Evolutionary conservation across 768 basidiomycete genomes (phyloP).

Genomic region (Tulasnella sp.): DNA sequence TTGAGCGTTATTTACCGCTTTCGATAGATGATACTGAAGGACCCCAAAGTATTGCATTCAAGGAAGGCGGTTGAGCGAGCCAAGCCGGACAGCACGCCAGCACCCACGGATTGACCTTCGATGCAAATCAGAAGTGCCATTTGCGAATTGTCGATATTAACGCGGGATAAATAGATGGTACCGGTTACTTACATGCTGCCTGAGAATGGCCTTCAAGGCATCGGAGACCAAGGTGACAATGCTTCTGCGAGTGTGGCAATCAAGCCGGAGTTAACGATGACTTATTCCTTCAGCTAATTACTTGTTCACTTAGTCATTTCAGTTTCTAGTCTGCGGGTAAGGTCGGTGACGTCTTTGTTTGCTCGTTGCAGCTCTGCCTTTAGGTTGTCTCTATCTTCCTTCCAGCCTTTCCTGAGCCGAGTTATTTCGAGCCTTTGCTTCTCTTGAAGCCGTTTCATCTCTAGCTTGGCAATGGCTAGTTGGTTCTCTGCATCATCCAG

Average conservation of each 20-base stretch:
- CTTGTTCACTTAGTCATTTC: not conserved
- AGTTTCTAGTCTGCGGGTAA: not conserved
- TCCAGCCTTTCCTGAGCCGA: not conserved
- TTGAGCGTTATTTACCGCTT: not conserved
- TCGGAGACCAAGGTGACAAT: no score
- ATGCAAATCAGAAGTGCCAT: no score
- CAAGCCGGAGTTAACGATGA: not conserved
- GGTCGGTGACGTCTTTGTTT: not conserved
- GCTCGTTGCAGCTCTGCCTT: not conserved
- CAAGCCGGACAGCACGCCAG: no score
- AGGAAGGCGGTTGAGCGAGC: not conserved
- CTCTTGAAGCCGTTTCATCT: not conserved
- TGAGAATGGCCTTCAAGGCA: no score
- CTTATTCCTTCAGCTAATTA: not conserved
- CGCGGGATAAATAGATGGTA: no score
- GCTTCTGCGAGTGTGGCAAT: not conserved
- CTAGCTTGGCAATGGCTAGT: not conserved
- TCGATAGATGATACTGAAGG: not conserved
- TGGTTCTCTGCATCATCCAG: not conserved
- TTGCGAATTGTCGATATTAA: no score
- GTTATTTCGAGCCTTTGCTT: not conserved
- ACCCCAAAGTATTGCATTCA: not conserved
- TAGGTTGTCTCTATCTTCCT: not conserved
- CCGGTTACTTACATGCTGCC: no score
- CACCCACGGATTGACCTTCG: no score